Percentiles rank a stretch among this genome's conserved stretches.
phyloP scores from a whole-genome alignment of 495 filamentous ascomycete species.

The Daldinia vernicosa region DNA sequence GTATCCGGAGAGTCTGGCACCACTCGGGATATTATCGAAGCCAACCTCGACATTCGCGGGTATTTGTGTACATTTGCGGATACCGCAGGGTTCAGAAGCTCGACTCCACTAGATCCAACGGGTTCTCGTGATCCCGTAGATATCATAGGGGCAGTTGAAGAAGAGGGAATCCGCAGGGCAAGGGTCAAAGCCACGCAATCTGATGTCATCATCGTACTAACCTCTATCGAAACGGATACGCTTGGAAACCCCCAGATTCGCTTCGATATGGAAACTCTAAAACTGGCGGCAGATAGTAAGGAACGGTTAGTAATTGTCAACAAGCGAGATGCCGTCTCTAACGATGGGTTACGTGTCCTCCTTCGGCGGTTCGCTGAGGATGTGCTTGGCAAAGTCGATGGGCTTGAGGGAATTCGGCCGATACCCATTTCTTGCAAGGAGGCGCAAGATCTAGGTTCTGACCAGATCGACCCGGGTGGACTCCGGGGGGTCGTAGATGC shows the following conservation, averaged over 20 bases:
- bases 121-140: constrained; percentile 26
- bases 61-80: constrained; percentile 91
- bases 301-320: constrained; percentile 79
- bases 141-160: constrained; percentile 75
- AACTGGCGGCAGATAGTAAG: constrained; percentile 61
- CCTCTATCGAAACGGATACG: constrained; percentile 67
- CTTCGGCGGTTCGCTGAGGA: constrained; percentile 46
- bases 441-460: constrained; percentile 48
- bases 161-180: constrained; percentile 90
- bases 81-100: constrained; percentile 80
- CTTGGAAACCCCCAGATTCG: constrained; percentile 50
- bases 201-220: constrained; percentile 84
- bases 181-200: constrained; percentile 81
- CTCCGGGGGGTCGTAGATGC: constrained; percentile 73
- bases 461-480: constrained; percentile 65
- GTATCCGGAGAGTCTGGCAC: constrained; percentile 92
- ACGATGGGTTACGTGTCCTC: constrained; percentile 39
- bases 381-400: constrained; percentile 46
- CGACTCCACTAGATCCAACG: constrained; percentile 21
- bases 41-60: constrained; percentile 87
- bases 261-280: constrained; percentile 59
- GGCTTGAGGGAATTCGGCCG: constrained; percentile 38
- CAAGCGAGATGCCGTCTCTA: constrained; percentile 73
- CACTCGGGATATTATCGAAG: constrained; percentile 92
- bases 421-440: constrained; percentile 45